These are phyloP conservation scores for Hygrophoropsis aurantiaca DNA, from an alignment of 768 basidiomycete species.

Conservation along the genomic window DNA sequence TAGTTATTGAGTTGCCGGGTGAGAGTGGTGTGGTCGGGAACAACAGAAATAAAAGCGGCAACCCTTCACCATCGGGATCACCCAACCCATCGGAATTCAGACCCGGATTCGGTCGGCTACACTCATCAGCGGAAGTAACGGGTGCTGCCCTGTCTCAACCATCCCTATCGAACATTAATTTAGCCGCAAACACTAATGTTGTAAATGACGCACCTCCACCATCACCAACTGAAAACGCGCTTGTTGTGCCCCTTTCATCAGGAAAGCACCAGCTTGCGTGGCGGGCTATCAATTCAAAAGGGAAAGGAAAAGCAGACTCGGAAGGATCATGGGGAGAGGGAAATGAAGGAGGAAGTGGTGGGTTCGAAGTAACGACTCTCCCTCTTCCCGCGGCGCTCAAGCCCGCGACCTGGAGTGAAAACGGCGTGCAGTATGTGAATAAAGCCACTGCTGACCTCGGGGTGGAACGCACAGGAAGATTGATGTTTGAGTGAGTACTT, in stretches of 20 bases:
- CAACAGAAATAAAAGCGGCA: too few species aligned
- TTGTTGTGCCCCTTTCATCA: too few species aligned
- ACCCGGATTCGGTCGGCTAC: too few species aligned
- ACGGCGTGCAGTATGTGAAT: conserved; percentile 10
- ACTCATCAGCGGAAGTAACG: too few species aligned
- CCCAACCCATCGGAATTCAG: not conserved
- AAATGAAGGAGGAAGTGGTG: too few species aligned
- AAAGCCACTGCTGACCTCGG: conserved; percentile 42
- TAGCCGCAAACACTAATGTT: conserved; percentile 6
- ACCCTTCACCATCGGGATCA: conserved; percentile 2
- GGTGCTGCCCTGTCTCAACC: too few species aligned
- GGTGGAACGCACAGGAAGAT: conserved; percentile 38
- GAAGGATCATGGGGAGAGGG: too few species aligned
- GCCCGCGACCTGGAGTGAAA: conserved; percentile 13
- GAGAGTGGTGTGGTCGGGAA: not conserved
- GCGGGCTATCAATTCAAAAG: too few species aligned
- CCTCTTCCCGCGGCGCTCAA: conserved; percentile 8
- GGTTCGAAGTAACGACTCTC: not conserved
- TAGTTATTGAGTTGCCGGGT: conserved; percentile 35
- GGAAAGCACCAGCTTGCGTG: too few species aligned
- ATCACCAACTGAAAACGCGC: too few species aligned
- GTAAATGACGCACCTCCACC: too few species aligned
- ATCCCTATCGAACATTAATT: not conserved
- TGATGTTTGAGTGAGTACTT: conserved; percentile 52
- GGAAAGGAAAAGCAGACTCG: too few species aligned